Evolutionary conservation across 2,329 filamentous ascomycete genomes (phyloP).

Genomic region (Cladophialophora bantiana): DNA sequence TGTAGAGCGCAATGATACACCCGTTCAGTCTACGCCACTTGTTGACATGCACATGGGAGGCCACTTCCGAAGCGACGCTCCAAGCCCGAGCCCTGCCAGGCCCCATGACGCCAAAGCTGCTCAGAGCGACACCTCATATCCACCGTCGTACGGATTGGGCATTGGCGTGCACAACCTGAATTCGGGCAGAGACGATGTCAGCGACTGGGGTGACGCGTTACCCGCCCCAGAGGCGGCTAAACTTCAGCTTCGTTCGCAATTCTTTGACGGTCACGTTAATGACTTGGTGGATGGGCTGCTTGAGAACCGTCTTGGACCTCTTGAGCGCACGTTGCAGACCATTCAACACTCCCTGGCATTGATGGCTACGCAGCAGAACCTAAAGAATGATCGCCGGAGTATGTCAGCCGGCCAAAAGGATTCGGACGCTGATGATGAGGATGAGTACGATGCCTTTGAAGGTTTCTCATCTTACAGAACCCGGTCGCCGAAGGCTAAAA

Average conservation of each 20-base stretch:
- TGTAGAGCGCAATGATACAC: conserved; percentile 66
- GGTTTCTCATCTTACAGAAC: conserved; percentile 67
- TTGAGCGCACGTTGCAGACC: conserved; percentile 77
- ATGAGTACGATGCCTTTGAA: conserved; percentile 66
- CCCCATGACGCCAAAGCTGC: conserved; percentile 44
- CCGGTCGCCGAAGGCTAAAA: conserved; percentile 70
- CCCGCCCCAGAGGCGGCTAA: conserved; percentile 84
- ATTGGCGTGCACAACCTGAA: conserved; percentile 69
- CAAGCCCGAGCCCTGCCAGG: conserved; percentile 73
- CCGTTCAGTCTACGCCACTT: conserved; percentile 57
- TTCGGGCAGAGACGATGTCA: conserved; percentile 58
- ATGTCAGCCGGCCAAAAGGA: conserved; percentile 72
- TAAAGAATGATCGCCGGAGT: conserved; percentile 67
- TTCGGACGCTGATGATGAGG: conserved; percentile 94
- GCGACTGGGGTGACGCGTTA: conserved; percentile 91
- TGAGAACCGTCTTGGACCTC: conserved; percentile 75
- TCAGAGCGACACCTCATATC: conserved; percentile 49
- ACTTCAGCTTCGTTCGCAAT: conserved; percentile 78
- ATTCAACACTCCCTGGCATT: conserved; percentile 75
- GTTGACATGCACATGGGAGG: conserved; percentile 53
- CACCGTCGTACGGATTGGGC: conserved; percentile 70
- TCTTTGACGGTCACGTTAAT: conserved; percentile 92
- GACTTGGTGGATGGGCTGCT: conserved; percentile 80
- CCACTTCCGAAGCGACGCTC: conserved; percentile 70
- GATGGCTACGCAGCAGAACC: conserved; percentile 64